Base-by-base conservation (phyloP, 2,329 filamentous ascomycete genomes). In the Ophiostoma ulmi region DNA sequence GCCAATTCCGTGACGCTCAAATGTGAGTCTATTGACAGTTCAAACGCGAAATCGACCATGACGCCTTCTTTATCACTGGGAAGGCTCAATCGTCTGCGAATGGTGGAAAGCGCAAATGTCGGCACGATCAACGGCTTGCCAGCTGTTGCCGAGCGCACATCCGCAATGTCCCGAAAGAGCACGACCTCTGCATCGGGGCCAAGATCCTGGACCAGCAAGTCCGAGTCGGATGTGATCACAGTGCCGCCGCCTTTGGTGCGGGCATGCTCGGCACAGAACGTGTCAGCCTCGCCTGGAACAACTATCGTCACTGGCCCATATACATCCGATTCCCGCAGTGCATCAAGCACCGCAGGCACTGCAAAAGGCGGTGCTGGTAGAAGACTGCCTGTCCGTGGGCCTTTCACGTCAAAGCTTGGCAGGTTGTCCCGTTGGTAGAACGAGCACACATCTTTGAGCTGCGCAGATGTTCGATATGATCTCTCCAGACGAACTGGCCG, bases 261-360 rank as follows among this genome's bases (percentile, higher is more conserved):
- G 7, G 91, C 84, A 69, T 88, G 83, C 17, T 84, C 80, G 3
- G 92, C 93, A 77, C 93, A 97, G 80, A 88, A 95, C 35, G 84
- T 80, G 77, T 98, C 94, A 1, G 94, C 94, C 79, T 98, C 94
- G 0, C 91, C 93, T 0, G 92, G 88, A 0, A 97, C 90, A 14
- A 95, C 83, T 35, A 83, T 80, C 10, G 81, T 82, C 64, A 83
- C 76, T 72, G 73, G 75, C 5, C 73, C 77, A 73, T 86, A 87
- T 5, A 76, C 77, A 1, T 76, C 22, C 5, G 79, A 86, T 0
- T 74, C 72, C n/a, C 78, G 78, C 31, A 97, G 80, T 6, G 87
- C 86, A 73, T 97, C 92, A 66, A 94, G 86, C 6, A 94, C 83
- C 2, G 91, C 87, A 2, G 92, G 88, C 0, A 97, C 90, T 52